A percentile compares a stretch with the other conserved stretches of the same genome.
These are phyloP conservation scores for Globisporangium acanthophoron DNA, from an alignment of 352 stramenopile species.

Conservation along the genomic window DNA sequence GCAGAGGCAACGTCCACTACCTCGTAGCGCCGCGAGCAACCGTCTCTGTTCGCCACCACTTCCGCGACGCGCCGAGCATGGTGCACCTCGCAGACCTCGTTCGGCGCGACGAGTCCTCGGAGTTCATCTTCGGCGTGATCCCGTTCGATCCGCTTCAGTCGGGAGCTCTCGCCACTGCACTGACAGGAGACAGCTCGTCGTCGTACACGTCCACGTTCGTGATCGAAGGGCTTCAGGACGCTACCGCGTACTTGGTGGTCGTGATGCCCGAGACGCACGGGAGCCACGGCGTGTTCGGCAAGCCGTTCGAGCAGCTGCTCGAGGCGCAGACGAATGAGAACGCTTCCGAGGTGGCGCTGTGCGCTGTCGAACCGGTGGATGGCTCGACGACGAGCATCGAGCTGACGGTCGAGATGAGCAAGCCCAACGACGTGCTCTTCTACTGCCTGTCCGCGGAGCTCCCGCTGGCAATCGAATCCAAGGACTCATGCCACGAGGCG, in stretches of 20 bases:
- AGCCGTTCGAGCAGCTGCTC: constrained; percentile 30
- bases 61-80: constrained; percentile 29
- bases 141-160: constrained; percentile 3
- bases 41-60: constrained; percentile 17
- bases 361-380: constrained; percentile 18
- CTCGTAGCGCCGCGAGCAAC: constrained; percentile 12
- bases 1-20: constrained; percentile 53
- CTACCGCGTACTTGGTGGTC: constrained; percentile 43
- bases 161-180: neutral
- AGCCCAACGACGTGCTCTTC: constrained; percentile 49
- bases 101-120: constrained; percentile 4
- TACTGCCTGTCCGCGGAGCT: constrained; percentile 23
- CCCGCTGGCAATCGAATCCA: neutral
- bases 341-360: constrained; percentile 44
- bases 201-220: constrained; percentile 24
- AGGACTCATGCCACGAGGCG: constrained; percentile 20
- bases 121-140: constrained; percentile 10
- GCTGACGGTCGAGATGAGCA: constrained; percentile 45
- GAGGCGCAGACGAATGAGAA: constrained; percentile 63
- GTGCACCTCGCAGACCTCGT: constrained; percentile 22
- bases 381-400: constrained; percentile 37
- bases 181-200: neutral
- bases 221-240: constrained; percentile 37
- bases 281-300: constrained; percentile 60
- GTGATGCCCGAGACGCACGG: constrained; percentile 57